These are phyloP conservation scores for Saprolegnia parasitica DNA, from an alignment of 352 stramenopile species.

Conservation along the genomic window DNA sequence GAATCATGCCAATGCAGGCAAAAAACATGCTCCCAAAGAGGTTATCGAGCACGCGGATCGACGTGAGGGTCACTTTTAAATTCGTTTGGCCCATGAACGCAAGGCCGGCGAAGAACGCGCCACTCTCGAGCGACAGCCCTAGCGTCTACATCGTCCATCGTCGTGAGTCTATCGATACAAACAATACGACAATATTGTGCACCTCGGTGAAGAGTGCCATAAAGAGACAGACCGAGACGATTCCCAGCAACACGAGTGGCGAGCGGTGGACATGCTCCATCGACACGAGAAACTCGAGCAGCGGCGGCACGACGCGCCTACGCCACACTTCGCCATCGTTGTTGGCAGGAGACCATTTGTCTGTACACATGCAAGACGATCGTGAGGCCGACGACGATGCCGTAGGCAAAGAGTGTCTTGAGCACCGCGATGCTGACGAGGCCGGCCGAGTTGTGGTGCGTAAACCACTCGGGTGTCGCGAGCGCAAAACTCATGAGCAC, in stretches of 20 bases:
- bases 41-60: constrained; percentile 84
- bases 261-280: constrained; percentile 83
- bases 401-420: constrained; percentile 65
- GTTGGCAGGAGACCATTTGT: neutral
- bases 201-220: constrained; percentile 81
- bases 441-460: constrained; percentile 33
- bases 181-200: neutral
- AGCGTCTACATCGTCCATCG: constrained; percentile 33
- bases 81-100: constrained; percentile 70
- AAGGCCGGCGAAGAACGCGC: constrained; percentile 73
- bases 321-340: neutral
- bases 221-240: constrained; percentile 79
- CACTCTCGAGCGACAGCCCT: constrained; percentile 75
- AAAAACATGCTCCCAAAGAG: constrained; percentile 88
- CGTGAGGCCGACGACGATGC: constrained; percentile 59
- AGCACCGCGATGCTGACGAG: constrained; percentile 69
- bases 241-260: constrained; percentile 68
- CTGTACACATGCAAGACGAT: constrained; percentile 57
- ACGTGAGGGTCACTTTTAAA: constrained; percentile 63
- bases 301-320: constrained; percentile 45
- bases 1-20: constrained; percentile 82
- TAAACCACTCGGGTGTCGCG: constrained; percentile 82
- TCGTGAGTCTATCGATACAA: neutral
- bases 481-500: constrained; percentile 83
- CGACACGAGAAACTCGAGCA: constrained; percentile 63